A percentile compares a stretch with the other conserved stretches of the same genome.
These are phyloP conservation scores for Aspergillus sp. DNA, from an alignment of 2,329 filamentous ascomycete species.

Conservation along the genomic window DNA sequence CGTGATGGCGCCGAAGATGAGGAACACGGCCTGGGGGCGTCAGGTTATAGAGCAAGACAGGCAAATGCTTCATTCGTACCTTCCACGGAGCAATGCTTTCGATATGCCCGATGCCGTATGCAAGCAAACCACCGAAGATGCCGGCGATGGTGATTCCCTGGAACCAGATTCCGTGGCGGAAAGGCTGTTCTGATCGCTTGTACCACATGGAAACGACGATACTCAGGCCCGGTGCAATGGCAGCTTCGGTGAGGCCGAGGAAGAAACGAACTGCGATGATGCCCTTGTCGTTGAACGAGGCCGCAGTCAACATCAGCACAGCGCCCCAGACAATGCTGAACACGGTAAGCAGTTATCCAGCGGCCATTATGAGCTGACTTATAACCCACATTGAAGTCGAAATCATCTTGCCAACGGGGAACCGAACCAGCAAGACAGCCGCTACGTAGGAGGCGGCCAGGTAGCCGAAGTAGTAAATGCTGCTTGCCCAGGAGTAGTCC, in stretches of 20 bases:
- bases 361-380: not conserved
- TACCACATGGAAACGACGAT: conserved; percentile 36
- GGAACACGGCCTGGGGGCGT: not conserved
- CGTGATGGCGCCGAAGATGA: conserved; percentile 24
- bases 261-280: conserved; percentile 45
- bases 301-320: conserved; percentile 33
- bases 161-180: conserved; percentile 33
- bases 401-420: conserved; percentile 33
- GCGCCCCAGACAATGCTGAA: conserved; percentile 31
- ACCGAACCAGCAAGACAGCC: conserved; percentile 35
- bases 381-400: conserved; percentile 13
- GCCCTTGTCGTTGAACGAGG: conserved; percentile 38
- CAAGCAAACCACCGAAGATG: conserved; percentile 26
- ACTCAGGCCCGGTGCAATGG: conserved; percentile 35
- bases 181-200: conserved; percentile 28
- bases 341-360: not conserved
- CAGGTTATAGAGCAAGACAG: not conserved
- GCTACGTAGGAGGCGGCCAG: conserved; percentile 35
- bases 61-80: conserved; percentile 12
- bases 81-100: conserved; percentile 22
- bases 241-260: conserved; percentile 43
- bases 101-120: conserved; percentile 28
- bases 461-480: conserved; percentile 30
- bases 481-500: conserved; percentile 24
- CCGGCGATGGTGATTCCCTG: conserved; percentile 29